Conservation (phyloP, 129 eudicot genomes). For the Escallonia rubra region DNA sequence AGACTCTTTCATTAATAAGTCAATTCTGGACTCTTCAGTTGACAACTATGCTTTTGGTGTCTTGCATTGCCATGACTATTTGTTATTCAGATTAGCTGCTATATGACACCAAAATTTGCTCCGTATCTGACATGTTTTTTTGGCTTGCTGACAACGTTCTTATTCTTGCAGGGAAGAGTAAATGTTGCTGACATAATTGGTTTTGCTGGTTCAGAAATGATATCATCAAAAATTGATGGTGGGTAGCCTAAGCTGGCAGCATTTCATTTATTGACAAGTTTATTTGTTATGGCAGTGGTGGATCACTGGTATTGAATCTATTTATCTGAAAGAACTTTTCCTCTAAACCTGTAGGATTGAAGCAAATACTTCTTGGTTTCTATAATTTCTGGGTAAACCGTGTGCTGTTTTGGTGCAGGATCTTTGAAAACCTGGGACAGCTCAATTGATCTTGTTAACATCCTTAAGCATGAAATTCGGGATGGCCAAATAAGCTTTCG, state of each 20-base stretch:
- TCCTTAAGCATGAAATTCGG: slow-evolving; percentile 71
- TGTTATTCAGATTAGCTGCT: too few relatives aligned
- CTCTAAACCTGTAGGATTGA: too few relatives aligned
- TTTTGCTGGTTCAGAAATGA: slow-evolving; percentile 43
- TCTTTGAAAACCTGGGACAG: slow-evolving; percentile 61
- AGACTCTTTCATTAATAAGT: too few relatives aligned
- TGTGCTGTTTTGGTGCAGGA: slow-evolving; percentile 30
- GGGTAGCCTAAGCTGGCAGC: slow-evolving; percentile 9
- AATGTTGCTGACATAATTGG: slow-evolving; percentile 63
- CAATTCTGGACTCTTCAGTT: too few relatives aligned
- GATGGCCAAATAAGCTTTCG: slow-evolving; percentile 79
- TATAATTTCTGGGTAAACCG: neutral
- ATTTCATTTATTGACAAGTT: neutral
- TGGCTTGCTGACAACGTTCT: neutral
- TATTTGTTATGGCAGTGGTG: neutral
- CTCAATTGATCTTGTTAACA: slow-evolving; percentile 67
- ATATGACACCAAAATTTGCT: too few relatives aligned
- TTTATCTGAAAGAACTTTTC: too few relatives aligned
- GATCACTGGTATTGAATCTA: too few relatives aligned
- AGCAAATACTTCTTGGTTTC: too few relatives aligned
- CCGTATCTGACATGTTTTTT: too few relatives aligned
- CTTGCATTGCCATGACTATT: too few relatives aligned
- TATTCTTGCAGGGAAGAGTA: slow-evolving; percentile 48
- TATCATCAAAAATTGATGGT: slow-evolving; percentile 66
- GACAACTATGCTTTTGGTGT: too few relatives aligned